Percentiles rank a stretch among this genome's conserved stretches.
phyloP scores from a whole-genome alignment of 108 stramenopile species.

The Nannochloropsis gaditana region DNA sequence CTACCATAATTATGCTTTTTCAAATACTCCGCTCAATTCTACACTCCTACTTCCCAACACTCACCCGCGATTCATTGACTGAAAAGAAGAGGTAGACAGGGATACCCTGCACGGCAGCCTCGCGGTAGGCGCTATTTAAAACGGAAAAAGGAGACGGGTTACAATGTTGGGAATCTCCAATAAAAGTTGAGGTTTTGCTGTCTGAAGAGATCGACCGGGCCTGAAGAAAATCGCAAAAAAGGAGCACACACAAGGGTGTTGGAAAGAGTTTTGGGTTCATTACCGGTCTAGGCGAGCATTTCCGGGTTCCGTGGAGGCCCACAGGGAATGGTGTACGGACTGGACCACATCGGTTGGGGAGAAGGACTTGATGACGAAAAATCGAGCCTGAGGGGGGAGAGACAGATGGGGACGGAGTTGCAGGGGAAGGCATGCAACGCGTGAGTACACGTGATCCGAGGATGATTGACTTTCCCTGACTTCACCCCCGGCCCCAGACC shows the following conservation, averaged over 20 bases:
- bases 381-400: neutral
- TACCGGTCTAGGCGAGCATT: neutral
- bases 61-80: conserved; percentile 11
- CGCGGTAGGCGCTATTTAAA: neutral
- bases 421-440: neutral
- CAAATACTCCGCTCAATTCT: neutral
- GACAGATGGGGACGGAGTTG: neutral
- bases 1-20: neutral
- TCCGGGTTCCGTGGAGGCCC: neutral
- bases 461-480: too few relatives aligned
- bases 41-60: neutral
- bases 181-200: too few relatives aligned
- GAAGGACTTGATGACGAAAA: neutral
- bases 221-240: too few relatives aligned
- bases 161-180: too few relatives aligned
- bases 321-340: neutral
- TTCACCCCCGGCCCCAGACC: too few relatives aligned
- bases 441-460: too few relatives aligned
- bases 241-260: too few relatives aligned
- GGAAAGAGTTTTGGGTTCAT: too few relatives aligned
- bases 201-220: too few relatives aligned
- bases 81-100: conserved; percentile 5
- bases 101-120: neutral
- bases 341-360: neutral
- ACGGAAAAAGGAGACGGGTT: neutral